phyloP scores from a whole-genome alignment of 495 filamentous ascomycete species.

The Polyplosphaeria fusca region DNA sequence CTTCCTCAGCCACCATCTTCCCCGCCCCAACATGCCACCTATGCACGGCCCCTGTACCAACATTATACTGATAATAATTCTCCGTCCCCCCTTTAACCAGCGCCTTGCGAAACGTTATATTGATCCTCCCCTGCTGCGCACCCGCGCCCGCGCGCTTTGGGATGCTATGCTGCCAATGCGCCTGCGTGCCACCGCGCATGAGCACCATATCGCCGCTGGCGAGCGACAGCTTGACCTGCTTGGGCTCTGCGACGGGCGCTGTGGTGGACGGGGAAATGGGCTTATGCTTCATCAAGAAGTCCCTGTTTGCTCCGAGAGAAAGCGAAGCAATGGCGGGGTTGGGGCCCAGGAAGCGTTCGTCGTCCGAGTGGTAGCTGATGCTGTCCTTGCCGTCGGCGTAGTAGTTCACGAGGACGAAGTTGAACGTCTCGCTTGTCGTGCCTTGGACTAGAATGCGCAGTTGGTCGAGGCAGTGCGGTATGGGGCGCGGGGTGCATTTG shows the following conservation, averaged over 20 bases:
- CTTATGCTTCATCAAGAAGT: constrained; percentile 72
- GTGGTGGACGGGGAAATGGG: constrained; percentile 36
- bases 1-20: constrained; percentile 50
- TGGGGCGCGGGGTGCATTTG: constrained; percentile 57
- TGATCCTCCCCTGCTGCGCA: constrained; percentile 60
- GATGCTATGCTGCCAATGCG: constrained; percentile 70
- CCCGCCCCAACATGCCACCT: constrained; percentile 54
- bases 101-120: constrained; percentile 70
- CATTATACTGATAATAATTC: constrained; percentile 74
- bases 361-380: constrained; percentile 72
- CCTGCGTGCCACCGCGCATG: constrained; percentile 66
- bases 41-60: constrained; percentile 61
- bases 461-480: constrained; percentile 61
- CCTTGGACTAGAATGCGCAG: constrained; percentile 56
- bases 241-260: constrained; percentile 24
- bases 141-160: constrained; percentile 64
- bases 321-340: constrained; percentile 69
- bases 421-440: constrained; percentile 60
- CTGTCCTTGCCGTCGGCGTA: constrained; percentile 67
- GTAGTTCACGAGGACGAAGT: constrained; percentile 76
- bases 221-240: constrained; percentile 59
- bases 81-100: constrained; percentile 63
- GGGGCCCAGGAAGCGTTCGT: constrained; percentile 67
- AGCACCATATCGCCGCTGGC: constrained; percentile 67
- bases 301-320: constrained; percentile 61